Conservation (phyloP, 2,329 filamentous ascomycete genomes). For the Fusarium brachygibbosum region DNA sequence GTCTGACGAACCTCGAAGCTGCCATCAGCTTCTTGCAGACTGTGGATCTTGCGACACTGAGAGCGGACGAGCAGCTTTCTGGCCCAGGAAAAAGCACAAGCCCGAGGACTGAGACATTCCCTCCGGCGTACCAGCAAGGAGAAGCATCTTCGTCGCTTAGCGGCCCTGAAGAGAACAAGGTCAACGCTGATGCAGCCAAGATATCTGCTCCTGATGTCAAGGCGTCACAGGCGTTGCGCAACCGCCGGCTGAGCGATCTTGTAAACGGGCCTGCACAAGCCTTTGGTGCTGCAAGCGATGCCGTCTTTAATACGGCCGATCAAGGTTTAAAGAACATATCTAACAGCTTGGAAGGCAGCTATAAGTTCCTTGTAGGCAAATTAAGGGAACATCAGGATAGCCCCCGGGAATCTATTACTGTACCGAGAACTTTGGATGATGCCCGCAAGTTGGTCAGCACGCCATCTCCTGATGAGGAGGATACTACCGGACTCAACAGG, state of each 20-base stretch:
- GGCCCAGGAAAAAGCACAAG: slow-evolving; percentile 72
- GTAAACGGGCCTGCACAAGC: slow-evolving; percentile 87
- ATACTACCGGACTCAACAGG: slow-evolving; percentile 70
- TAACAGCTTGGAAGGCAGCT: slow-evolving; percentile 89
- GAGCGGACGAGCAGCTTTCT: slow-evolving; percentile 81
- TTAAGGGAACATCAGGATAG: slow-evolving; percentile 77
- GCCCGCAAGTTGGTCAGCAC: slow-evolving; percentile 89
- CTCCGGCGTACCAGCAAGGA: slow-evolving; percentile 67
- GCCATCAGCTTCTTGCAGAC: slow-evolving; percentile 95
- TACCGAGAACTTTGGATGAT: slow-evolving; percentile 93
- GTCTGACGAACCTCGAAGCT: slow-evolving; percentile 94
- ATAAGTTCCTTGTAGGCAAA: slow-evolving; percentile 92
- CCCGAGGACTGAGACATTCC: slow-evolving; percentile 68
- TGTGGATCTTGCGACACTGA: slow-evolving; percentile 90
- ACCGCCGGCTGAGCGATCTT: slow-evolving; percentile 84
- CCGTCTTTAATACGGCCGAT: slow-evolving; percentile 88
- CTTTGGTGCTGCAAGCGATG: slow-evolving; percentile 85
- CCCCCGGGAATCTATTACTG: slow-evolving; percentile 63
- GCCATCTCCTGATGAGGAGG: slow-evolving; percentile 73
- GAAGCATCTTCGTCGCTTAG: slow-evolving; percentile 54
- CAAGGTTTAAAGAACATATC: slow-evolving; percentile 93
- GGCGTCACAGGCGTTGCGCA: slow-evolving; percentile 68
- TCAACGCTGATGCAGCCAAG: slow-evolving; percentile 54
- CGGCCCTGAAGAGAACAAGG: slow-evolving; percentile 52
- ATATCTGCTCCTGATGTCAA: slow-evolving; percentile 59